phyloP scores from a whole-genome alignment of 495 filamentous ascomycete genomes.

The Hypoxylon intermedium region DNA sequence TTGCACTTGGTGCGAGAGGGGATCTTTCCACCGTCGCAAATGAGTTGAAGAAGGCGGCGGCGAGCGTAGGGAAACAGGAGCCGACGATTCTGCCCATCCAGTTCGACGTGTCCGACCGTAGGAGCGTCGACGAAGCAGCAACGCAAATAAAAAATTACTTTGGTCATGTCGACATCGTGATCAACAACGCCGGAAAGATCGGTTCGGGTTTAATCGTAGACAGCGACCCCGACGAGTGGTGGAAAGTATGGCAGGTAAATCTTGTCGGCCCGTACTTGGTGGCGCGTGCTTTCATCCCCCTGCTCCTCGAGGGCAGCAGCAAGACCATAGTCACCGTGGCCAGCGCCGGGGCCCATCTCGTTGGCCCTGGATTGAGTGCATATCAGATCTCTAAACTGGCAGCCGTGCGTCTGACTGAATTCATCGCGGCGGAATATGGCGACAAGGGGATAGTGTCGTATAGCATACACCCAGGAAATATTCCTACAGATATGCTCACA shows the following conservation, averaged over 20 bases:
- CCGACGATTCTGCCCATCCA: constrained; percentile 50
- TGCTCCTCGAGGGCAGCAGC: constrained; percentile 49
- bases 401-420: constrained; percentile 57
- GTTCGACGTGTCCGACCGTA: constrained; percentile 53
- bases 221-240: constrained; percentile 55
- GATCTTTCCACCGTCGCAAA: constrained; percentile 39
- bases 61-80: constrained; percentile 39
- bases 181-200: constrained; percentile 62
- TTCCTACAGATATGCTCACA: constrained; percentile 53
- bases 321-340: constrained; percentile 59
- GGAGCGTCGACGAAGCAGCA: constrained; percentile 46
- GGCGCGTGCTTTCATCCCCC: constrained; percentile 50
- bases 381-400: constrained; percentile 60
- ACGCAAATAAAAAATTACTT: constrained; percentile 40
- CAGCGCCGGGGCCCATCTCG: constrained; percentile 51
- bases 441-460: constrained; percentile 55
- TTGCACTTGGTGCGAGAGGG: constrained; percentile 57
- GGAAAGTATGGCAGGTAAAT: constrained; percentile 55
- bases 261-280: constrained; percentile 55
- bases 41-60: constrained; percentile 49
- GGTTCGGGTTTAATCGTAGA: constrained; percentile 45
- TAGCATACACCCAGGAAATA: constrained; percentile 58
- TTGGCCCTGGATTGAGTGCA: constrained; percentile 40
- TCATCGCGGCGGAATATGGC: constrained; percentile 52
- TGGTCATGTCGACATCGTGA: constrained; percentile 58